Evolutionary conservation across 148 eudicot genomes (phyloP).

Genomic region (Arbutus unedo): DNA sequence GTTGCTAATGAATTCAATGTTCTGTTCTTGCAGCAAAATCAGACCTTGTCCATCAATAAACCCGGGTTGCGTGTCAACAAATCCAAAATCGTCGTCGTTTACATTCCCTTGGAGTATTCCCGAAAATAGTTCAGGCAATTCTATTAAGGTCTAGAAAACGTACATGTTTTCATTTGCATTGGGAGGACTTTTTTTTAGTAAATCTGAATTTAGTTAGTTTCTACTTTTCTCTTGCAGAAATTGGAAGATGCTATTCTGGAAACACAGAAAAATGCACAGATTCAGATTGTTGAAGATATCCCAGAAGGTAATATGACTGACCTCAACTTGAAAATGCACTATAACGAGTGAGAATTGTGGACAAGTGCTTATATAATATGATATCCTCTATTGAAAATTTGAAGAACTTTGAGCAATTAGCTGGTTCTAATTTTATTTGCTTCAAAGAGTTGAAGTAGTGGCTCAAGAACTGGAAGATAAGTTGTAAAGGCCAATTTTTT

Average conservation of each 20-base stretch:
- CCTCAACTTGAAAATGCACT: background rate
- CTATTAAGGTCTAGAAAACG: constrained; percentile 54
- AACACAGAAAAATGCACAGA: constrained; percentile 81
- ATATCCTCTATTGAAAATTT: background rate
- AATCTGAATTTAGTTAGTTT: background rate
- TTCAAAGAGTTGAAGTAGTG: background rate
- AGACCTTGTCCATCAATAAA: constrained; percentile 84
- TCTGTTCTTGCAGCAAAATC: constrained; percentile 58
- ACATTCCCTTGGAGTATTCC: constrained; percentile 84
- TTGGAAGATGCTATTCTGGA: constrained; percentile 71
- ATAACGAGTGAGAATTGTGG: background rate
- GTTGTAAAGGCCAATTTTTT: background rate
- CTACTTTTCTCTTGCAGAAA: constrained; percentile 37
- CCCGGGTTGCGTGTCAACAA: constrained; percentile 84
- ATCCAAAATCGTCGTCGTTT: constrained; percentile 69
- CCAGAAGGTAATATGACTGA: constrained; percentile 52
- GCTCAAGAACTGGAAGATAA: background rate
- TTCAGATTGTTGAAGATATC: constrained; percentile 67
- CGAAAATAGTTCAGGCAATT: constrained; percentile 41
- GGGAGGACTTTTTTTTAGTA: background rate
- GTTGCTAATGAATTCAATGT: background rate
- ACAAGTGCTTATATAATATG: background rate
- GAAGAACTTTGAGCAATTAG: background rate
- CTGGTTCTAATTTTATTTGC: background rate
- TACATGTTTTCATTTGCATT: background rate